These are phyloP conservation scores for Kurtzmaniella quercitrusa DNA, from an alignment of 1,139 yeast genomes.

Conservation along the genomic window DNA sequence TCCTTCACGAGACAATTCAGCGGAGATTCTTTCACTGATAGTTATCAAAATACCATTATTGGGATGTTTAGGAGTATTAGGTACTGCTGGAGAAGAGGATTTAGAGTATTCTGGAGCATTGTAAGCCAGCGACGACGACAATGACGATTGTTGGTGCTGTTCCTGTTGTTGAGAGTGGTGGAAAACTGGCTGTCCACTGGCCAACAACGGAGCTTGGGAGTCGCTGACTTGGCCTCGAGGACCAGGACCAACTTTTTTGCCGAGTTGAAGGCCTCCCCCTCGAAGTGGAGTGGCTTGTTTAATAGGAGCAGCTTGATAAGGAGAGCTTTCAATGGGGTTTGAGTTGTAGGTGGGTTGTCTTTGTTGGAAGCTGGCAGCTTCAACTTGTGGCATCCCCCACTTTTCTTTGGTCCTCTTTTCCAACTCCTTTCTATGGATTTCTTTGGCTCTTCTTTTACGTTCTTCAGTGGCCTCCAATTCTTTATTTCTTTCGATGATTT, in stretches of 20 bases:
- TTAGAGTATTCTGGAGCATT: constrained; percentile 8
- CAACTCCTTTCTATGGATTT: constrained; percentile 84
- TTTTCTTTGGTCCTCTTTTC: constrained; percentile 52
- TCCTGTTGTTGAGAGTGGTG: constrained; percentile 12
- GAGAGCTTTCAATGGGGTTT: constrained; percentile 8
- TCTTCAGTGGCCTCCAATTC: constrained; percentile 97
- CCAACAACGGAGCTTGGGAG: constrained; percentile 42
- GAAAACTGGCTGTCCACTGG: constrained; percentile 22
- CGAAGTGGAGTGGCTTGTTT: constrained; percentile 39
- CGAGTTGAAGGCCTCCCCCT: constrained; percentile 80
- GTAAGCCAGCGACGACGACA: constrained; percentile 10
- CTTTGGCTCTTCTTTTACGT: constrained; percentile 93
- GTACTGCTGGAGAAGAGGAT: constrained; percentile 23
- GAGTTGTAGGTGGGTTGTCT: constrained; percentile 14
- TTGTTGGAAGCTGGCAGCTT: constrained; percentile 14
- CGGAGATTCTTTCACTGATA: constrained; percentile 72
- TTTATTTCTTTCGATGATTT: constrained; percentile 93
- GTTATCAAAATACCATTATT: constrained; percentile 80
- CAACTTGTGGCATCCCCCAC: constrained; percentile 12
- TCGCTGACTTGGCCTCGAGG: constrained; percentile 16
- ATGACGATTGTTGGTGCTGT: too few relatives aligned
- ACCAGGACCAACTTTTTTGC: constrained; percentile 47
- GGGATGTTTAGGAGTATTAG: constrained; percentile 29
- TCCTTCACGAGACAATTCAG: constrained; percentile 83
- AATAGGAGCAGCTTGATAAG: constrained; percentile 25